A percentile compares a stretch with the other conserved stretches of the same genome.
Conservation (phyloP, 1,139 yeast genomes). For the Saccharomyces pastorianus region DNA sequence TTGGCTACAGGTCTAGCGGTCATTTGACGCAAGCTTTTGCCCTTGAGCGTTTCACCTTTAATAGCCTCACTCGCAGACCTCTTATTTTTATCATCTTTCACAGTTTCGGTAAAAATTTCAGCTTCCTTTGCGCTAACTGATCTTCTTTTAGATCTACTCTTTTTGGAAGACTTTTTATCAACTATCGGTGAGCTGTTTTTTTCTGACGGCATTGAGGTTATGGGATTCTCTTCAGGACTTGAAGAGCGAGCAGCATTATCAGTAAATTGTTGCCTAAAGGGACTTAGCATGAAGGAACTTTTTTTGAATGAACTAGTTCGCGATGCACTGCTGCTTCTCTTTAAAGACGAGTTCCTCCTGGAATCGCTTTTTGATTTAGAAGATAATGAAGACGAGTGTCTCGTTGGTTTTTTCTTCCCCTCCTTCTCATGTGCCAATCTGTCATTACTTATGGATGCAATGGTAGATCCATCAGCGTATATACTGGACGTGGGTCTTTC, state of each 20-base stretch:
- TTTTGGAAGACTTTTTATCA: constrained; percentile 2
- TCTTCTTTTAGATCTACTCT: constrained; percentile 16
- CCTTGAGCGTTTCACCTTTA: constrained; percentile 25
- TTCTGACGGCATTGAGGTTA: constrained; percentile 7
- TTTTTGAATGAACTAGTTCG: constrained; percentile 4
- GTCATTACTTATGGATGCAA: background rate
- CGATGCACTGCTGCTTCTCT: background rate
- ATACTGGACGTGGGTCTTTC: constrained; percentile 8
- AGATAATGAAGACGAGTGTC: background rate
- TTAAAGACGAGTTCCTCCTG: background rate
- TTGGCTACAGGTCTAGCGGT: constrained; percentile 28
- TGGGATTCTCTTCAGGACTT: constrained; percentile 3
- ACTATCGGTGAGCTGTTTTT: background rate
- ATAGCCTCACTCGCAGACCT: constrained; percentile 30
- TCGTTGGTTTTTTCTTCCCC: background rate
- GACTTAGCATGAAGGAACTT: constrained; percentile 18
- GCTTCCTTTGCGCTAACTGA: constrained; percentile 26
- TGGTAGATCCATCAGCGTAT: background rate
- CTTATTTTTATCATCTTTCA: constrained; percentile 20
- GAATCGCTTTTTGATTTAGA: background rate
- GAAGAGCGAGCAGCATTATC: constrained; percentile 17
- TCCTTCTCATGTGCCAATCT: background rate
- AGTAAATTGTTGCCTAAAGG: constrained; percentile 20
- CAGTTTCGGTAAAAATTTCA: constrained; percentile 10
- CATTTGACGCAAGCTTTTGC: constrained; percentile 25